phyloP scores from a whole-genome alignment of 805 yeast genomes.

The Candida fluviatilis region DNA sequence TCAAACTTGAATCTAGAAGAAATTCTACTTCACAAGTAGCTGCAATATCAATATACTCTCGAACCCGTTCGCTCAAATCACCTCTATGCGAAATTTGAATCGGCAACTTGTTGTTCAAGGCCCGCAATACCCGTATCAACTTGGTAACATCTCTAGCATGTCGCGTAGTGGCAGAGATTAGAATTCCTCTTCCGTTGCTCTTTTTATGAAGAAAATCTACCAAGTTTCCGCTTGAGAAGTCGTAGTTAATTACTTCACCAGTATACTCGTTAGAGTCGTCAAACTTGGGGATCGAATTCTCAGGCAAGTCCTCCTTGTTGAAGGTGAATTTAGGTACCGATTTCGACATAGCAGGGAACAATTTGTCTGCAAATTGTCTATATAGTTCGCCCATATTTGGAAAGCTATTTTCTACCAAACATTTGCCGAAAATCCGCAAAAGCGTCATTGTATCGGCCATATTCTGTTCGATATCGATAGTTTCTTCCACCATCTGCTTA shows the following conservation, averaged over 20 bases:
- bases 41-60: constrained; percentile 16
- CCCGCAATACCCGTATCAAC: constrained; percentile 26
- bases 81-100: constrained; percentile 25
- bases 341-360: constrained; percentile 25
- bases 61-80: constrained; percentile 21
- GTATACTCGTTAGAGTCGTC: constrained; percentile 7
- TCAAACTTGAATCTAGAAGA: constrained; percentile 15
- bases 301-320: constrained; percentile 7
- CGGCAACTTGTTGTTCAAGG: constrained; percentile 28
- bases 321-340: constrained; percentile 15
- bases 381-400: constrained; percentile 6
- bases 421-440: constrained; percentile 27
- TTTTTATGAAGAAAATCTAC: constrained; percentile 39
- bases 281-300: constrained; percentile 8
- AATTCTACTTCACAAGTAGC: constrained; percentile 13
- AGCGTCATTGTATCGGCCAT: constrained; percentile 31
- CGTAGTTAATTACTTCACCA: constrained; percentile 7
- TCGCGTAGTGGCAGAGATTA: constrained; percentile 22
- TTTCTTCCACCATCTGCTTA: constrained; percentile 10
- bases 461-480: constrained; percentile 14
- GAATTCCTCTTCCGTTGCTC: constrained; percentile 30
- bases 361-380: constrained; percentile 14
- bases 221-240: constrained; percentile 11
- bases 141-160: constrained; percentile 19
- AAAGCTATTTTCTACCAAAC: constrained; percentile 17